Evolutionary conservation across 495 filamentous ascomycete genomes (phyloP).

Genomic region (Talaromyces adpressus): DNA sequence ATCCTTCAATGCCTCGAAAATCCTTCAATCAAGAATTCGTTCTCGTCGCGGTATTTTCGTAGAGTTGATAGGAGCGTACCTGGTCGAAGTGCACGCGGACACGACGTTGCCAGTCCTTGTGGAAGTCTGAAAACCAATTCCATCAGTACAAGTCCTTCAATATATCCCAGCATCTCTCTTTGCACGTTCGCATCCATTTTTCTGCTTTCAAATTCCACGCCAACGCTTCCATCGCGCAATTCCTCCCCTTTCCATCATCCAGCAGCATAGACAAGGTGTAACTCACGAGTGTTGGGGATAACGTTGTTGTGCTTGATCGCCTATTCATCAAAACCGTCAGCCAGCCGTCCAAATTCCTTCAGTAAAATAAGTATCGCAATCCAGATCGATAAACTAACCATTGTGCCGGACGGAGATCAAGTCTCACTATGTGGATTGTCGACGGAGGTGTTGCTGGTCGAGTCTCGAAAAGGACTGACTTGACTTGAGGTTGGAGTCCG

Average conservation of each 20-base stretch:
- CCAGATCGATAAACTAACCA: slow-evolving; percentile 41
- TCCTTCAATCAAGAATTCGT: neutral
- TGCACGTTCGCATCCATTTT: slow-evolving; percentile 12
- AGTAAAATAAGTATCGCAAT: neutral
- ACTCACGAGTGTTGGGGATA: slow-evolving; percentile 93
- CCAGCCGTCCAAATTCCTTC: neutral
- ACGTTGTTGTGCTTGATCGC: slow-evolving; percentile 99
- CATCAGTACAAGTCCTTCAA: slow-evolving; percentile 13
- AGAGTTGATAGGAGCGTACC: slow-evolving; percentile 49
- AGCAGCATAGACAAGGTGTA: slow-evolving; percentile 12
- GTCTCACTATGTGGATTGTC: slow-evolving; percentile 40
- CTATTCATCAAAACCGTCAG: slow-evolving; percentile 28
- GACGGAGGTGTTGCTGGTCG: slow-evolving; percentile 40
- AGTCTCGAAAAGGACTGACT: slow-evolving; percentile 32
- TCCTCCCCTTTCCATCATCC: neutral
- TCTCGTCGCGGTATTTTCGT: slow-evolving; percentile 11
- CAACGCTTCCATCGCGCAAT: slow-evolving; percentile 3
- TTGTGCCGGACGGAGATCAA: slow-evolving; percentile 61
- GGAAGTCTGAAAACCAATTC: slow-evolving; percentile 63
- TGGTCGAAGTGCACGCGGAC: slow-evolving; percentile 98
- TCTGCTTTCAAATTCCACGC: slow-evolving; percentile 11
- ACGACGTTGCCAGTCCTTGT: slow-evolving; percentile 99
- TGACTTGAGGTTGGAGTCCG: slow-evolving; percentile 5
- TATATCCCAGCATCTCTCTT: neutral
- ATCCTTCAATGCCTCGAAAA: neutral